Base-by-base conservation (phyloP, 306 rosid species). In the Dryas alaskensis region DNA sequence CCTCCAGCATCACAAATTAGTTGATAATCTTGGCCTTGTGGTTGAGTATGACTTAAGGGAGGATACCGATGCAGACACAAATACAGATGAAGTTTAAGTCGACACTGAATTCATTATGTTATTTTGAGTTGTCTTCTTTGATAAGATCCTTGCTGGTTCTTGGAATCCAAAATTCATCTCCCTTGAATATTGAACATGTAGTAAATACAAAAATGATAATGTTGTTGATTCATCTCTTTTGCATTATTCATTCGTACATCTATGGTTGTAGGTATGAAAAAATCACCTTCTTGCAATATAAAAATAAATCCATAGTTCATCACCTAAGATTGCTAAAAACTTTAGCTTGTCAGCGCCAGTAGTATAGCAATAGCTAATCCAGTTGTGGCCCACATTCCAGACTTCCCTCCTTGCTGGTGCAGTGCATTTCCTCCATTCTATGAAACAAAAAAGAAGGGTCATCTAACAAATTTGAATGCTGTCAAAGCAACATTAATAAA, bases 11-110 rank as follows among this genome's bases (percentile, higher is more conserved):
- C 92, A 89, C 87, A 89, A 87, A 76, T 81, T 94, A 71, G 96
- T 85, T 48, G 98, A 94, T 79, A 88, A 88, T 83, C 95, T 88
- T 51, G 96, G 93, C 67, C 92, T 94, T 49, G 81, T 90, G 25
- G 83, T 79, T 10, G 96, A 90, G 80, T 88, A 88, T 49, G 89
- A 92, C 83, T 83, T 92, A 69, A 86, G 83, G 78, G 88, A 85
- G 82, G 78, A 87, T 76, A 74, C 17, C 7, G 79, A 82, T 75
- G 31, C 5, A 3, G 90, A 86, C 51, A 57, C 81, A 3, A 79
- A 78, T 70, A 47, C 65, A 51, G 94, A 85, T 81, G 82, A 83
- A 78, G 86, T 71, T 80, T 91, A 81, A 81, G 65, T 57, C 67
- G 22, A 14, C 66, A 49, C 69, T 63, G 55, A 55, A 61, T 57